A percentile compares a stretch with the other conserved stretches of the same genome.
phyloP scores from a whole-genome alignment of 306 rosid species.

The Mucuna pruriens region DNA sequence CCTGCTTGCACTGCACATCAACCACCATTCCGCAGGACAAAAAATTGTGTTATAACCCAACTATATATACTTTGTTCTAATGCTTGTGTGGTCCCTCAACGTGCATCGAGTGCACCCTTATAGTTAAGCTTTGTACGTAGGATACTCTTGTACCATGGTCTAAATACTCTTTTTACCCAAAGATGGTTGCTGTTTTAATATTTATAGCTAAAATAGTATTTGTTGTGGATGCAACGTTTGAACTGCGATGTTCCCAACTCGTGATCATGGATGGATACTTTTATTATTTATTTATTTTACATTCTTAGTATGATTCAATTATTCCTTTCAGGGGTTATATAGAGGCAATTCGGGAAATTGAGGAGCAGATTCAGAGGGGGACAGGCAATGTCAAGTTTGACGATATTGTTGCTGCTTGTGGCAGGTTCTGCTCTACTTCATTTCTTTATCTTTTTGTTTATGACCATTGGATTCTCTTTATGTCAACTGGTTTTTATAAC shows the following conservation, averaged over 20 bases:
- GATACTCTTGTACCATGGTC: conserved; percentile 22
- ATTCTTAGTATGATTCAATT: conserved; percentile 9
- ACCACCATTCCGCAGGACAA: background rate
- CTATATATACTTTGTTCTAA: background rate
- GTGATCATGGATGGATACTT: conserved; percentile 11
- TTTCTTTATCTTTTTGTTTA: conserved; percentile 38
- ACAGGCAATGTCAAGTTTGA: conserved; percentile 62
- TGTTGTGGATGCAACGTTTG: conserved; percentile 9
- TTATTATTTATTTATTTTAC: conserved; percentile 4
- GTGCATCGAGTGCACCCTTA: background rate
- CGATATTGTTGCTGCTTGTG: conserved; percentile 94
- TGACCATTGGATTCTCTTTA: conserved; percentile 26
- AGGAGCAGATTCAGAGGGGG: conserved; percentile 72
- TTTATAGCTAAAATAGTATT: background rate
- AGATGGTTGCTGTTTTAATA: background rate
- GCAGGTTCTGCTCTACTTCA: conserved; percentile 69
- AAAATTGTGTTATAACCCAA: background rate
- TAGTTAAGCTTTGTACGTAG: background rate
- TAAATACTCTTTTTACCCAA: background rate
- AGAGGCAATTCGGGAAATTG: conserved; percentile 82
- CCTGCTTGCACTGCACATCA: background rate
- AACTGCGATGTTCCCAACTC: conserved; percentile 29
- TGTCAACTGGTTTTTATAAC: conserved; percentile 18
- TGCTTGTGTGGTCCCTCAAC: background rate
- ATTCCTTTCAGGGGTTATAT: conserved; percentile 82